Evolutionary conservation across 805 yeast species (phyloP).

Genomic region (Candida endomychidarum): DNA sequence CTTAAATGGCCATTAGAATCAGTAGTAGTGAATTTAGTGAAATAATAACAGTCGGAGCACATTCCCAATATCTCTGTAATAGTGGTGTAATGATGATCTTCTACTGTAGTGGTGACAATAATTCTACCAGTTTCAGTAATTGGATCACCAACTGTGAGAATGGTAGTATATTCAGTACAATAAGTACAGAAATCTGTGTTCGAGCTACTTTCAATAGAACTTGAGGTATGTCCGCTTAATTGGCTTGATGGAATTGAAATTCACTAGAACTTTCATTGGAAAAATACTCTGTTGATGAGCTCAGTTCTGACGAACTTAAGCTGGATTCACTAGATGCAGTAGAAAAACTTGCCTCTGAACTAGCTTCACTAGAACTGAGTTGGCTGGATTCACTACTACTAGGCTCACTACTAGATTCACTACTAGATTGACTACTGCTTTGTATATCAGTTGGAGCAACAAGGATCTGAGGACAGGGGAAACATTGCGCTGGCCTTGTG

Average conservation of each 20-base stretch:
- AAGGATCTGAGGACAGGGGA: too few species aligned
- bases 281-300: not conserved
- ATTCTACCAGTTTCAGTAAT: slow-evolving; percentile 15
- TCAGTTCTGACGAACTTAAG: not conserved
- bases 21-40: slow-evolving; percentile 17
- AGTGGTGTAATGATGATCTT: slow-evolving; percentile 15
- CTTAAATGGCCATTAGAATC: slow-evolving; percentile 12
- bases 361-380: too few species aligned
- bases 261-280: not conserved
- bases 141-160: slow-evolving; percentile 10
- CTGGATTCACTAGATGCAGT: too few species aligned
- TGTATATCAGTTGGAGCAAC: too few species aligned
- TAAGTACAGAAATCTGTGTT: slow-evolving; percentile 5
- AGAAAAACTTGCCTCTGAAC: too few species aligned
- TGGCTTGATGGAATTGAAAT: not conserved
- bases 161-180: slow-evolving; percentile 14
- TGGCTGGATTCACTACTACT: too few species aligned
- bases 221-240: not conserved
- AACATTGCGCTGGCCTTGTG: too few species aligned
- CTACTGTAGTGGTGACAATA: slow-evolving; percentile 19
- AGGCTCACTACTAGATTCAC: too few species aligned
- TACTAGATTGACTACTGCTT: too few species aligned
- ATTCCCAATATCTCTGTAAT: slow-evolving; percentile 9
- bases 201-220: slow-evolving; percentile 2
- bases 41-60: slow-evolving; percentile 12